Evolutionary conservation across 1,284 basidiomycete species (phyloP).

Genomic region (Melampsora americana): DNA sequence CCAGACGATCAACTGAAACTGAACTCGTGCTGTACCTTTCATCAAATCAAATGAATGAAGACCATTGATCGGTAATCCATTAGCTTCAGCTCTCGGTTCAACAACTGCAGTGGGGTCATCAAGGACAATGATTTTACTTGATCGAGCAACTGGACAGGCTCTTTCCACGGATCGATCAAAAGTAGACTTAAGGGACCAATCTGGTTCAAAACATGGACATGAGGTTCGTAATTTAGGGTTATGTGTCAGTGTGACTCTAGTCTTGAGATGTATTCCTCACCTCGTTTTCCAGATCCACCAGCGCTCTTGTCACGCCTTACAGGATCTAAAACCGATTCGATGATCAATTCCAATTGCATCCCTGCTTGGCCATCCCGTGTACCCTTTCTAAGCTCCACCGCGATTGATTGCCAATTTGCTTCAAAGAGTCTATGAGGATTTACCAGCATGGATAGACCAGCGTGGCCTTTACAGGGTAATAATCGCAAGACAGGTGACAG

Average conservation of each 20-base stretch:
- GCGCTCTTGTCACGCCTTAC: slow-evolving; percentile 53
- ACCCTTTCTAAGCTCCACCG: slow-evolving; percentile 60
- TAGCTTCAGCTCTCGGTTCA: slow-evolving; percentile 16
- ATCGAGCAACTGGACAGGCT: slow-evolving; percentile 63
- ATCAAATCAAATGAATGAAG: slow-evolving; percentile 19
- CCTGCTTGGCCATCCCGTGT: neutral
- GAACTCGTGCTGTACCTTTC: neutral
- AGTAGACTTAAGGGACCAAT: slow-evolving; percentile 72
- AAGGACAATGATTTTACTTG: slow-evolving; percentile 59
- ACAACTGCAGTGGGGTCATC: slow-evolving; percentile 13
- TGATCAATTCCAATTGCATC: slow-evolving; percentile 23
- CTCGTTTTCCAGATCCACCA: slow-evolving; percentile 58
- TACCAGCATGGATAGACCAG: slow-evolving; percentile 78
- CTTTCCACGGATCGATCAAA: slow-evolving; percentile 67
- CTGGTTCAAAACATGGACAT: slow-evolving; percentile 55
- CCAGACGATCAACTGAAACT: slow-evolving; percentile 57
- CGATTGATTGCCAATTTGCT: slow-evolving; percentile 81
- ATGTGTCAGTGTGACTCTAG: too few relatives aligned
- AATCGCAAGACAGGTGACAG: slow-evolving; percentile 91
- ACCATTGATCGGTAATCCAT: slow-evolving; percentile 38
- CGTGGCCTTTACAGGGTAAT: slow-evolving; percentile 84
- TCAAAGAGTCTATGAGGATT: slow-evolving; percentile 82
- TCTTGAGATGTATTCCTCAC: slow-evolving; percentile 55
- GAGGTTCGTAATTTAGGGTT: neutral
- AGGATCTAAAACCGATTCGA: slow-evolving; percentile 31